A percentile compares a stretch with the other conserved stretches of the same genome.
Evolutionary conservation across 192 early-diverging fungal species (phyloP).

Genomic region (Coemansia sp.): DNA sequence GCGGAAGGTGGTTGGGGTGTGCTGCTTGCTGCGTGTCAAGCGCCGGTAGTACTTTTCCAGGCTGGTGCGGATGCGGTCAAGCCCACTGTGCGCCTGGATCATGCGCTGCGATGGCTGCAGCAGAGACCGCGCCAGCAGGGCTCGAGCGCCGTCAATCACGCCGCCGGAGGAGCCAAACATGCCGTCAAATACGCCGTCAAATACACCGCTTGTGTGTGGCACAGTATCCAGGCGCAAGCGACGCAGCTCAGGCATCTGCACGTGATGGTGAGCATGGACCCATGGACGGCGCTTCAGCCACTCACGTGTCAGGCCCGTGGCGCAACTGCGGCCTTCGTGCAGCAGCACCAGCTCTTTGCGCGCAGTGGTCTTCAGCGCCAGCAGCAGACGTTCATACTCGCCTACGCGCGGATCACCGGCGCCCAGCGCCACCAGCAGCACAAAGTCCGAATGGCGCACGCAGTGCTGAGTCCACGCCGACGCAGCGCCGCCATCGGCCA

Average conservation of each 20-base stretch:
- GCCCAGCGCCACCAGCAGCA: conserved; percentile 89
- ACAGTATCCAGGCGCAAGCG: conserved; percentile 7
- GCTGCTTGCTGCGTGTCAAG: conserved; percentile 33
- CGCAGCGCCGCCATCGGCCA: conserved; percentile 88
- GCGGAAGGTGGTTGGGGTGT: conserved; percentile 44
- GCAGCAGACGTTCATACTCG: conserved; percentile 87
- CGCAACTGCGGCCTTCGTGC: conserved; percentile 73
- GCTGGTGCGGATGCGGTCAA: conserved; percentile 65
- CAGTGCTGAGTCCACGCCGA: conserved; percentile 95
- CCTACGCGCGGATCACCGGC: conserved; percentile 87
- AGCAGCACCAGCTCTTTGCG: conserved; percentile 95
- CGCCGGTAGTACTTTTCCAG: conserved; percentile 67
- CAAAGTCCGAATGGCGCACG: conserved; percentile 94
- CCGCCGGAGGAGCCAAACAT: not conserved
- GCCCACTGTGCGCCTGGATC: conserved; percentile 30
- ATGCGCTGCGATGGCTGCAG: conserved; percentile 27
- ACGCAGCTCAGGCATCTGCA: conserved; percentile 67
- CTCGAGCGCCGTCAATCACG: conserved; percentile 7
- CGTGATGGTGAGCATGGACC: conserved; percentile 98
- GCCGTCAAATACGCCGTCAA: not conserved
- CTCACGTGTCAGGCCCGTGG: conserved; percentile 77
- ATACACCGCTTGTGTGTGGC: not conserved
- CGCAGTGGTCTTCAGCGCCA: conserved; percentile 95
- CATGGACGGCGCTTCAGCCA: conserved; percentile 93
- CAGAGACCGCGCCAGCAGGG: conserved; percentile 20